Conservation (phyloP, 1,284 basidiomycete species). For the Fomitiporia mediterranea region DNA sequence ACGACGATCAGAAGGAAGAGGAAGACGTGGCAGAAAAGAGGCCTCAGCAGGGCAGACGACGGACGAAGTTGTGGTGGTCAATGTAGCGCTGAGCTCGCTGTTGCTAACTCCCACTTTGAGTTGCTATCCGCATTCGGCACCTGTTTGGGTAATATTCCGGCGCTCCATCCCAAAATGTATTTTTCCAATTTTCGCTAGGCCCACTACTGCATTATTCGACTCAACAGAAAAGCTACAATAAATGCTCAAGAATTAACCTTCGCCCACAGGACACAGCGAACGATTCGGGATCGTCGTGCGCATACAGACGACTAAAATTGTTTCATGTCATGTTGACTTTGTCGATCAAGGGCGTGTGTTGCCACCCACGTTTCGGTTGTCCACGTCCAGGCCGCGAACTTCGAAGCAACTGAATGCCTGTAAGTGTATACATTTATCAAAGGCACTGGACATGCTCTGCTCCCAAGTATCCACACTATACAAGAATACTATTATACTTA, state of each 20-base stretch:
- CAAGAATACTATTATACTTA: neutral
- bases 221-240: neutral
- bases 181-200: too few species aligned
- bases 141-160: neutral
- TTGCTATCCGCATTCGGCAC: neutral
- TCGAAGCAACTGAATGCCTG: too few species aligned
- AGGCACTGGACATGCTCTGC: too few species aligned
- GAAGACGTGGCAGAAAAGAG: neutral
- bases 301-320: too few species aligned
- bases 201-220: neutral
- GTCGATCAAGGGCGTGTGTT: constrained; percentile 3
- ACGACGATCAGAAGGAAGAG: constrained; percentile 9
- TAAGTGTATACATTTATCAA: too few species aligned
- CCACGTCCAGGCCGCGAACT: neutral
- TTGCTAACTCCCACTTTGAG: constrained; percentile 1
- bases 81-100: neutral
- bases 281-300: too few species aligned
- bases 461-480: too few species aligned
- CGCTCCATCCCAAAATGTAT: neutral
- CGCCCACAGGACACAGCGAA: too few species aligned
- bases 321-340: too few species aligned
- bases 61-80: neutral
- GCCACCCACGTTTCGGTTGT: neutral
- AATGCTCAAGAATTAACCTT: neutral
- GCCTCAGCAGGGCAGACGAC: neutral